These are phyloP conservation scores for Leucaena leucocephala DNA, from an alignment of 306 rosid species.

Conservation along the genomic window DNA sequence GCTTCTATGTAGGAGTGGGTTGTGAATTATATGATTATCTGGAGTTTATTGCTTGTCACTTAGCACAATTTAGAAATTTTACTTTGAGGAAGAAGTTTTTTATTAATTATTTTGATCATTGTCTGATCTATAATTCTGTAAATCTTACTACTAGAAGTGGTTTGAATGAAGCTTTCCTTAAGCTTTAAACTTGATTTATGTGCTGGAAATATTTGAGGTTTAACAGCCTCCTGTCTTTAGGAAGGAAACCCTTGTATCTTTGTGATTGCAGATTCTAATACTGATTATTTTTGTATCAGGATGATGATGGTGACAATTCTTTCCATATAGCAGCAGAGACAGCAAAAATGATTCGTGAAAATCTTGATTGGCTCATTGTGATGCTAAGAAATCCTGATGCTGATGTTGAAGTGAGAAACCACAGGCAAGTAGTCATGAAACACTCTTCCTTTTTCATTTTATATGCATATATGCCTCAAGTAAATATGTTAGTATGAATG, in stretches of 20 bases:
- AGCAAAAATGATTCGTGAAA: constrained; percentile 94
- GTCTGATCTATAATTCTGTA: constrained; percentile 16
- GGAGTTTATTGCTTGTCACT: constrained; percentile 18
- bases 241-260: constrained; percentile 15
- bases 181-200: constrained; percentile 5
- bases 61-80: constrained; percentile 1
- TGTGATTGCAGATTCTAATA: constrained; percentile 34
- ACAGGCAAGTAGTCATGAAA: constrained; percentile 62
- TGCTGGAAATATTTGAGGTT: constrained; percentile 23
- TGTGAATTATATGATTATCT: constrained; percentile 13
- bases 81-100: not conserved
- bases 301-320: constrained; percentile 96
- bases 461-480: not conserved
- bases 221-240: constrained; percentile 5
- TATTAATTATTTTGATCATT: constrained; percentile 15
- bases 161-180: not conserved
- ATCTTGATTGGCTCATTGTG: constrained; percentile 90
- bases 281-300: constrained; percentile 52
- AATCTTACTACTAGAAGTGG: not conserved
- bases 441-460: not conserved
- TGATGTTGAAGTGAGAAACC: constrained; percentile 87
- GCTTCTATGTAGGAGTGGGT: constrained; percentile 16
- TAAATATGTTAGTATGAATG: too few species aligned
- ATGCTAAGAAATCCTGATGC: constrained; percentile 88
- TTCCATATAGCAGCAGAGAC: constrained; percentile 97